These are phyloP conservation scores for Helotiales sp. DNA, from an alignment of 2,329 filamentous ascomycete genomes.

Conservation along the genomic window DNA sequence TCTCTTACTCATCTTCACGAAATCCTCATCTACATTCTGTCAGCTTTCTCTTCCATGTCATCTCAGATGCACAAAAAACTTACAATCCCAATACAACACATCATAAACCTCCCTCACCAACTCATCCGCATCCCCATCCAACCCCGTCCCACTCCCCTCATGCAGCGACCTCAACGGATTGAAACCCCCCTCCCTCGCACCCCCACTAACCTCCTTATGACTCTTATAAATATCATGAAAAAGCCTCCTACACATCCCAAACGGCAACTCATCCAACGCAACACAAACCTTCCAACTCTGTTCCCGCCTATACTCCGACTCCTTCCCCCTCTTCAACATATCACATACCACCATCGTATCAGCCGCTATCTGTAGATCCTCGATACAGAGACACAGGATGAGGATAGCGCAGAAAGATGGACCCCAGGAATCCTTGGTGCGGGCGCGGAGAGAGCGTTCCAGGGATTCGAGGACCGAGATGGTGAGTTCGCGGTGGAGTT, in stretches of 20 bases:
- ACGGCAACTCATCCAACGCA: conserved; percentile 23
- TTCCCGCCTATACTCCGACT: conserved; percentile 10
- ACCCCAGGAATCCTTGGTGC: conserved; percentile 27
- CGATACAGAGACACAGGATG: conserved; percentile 29
- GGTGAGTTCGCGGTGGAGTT: conserved; percentile 22
- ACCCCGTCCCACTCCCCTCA: conserved; percentile 1
- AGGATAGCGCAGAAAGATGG: conserved; percentile 26
- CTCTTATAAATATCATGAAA: conserved; percentile 30
- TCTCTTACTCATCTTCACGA: conserved; percentile 17
- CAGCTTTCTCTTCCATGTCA: background rate
- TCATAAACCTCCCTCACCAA: conserved; percentile 22
- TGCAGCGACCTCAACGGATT: conserved; percentile 22
- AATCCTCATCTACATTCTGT: conserved; percentile 13
- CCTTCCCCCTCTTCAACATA: conserved; percentile 14
- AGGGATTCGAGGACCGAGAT: conserved; percentile 22
- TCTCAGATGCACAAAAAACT: conserved; percentile 1
- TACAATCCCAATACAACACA: conserved; percentile 20
- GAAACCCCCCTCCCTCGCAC: conserved; percentile 20
- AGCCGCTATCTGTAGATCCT: conserved; percentile 23
- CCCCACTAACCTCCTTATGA: conserved; percentile 18
- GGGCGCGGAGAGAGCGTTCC: conserved; percentile 22
- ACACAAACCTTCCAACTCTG: conserved; percentile 21
- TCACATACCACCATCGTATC: conserved; percentile 26
- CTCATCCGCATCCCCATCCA: conserved; percentile 18
- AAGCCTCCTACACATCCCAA: conserved; percentile 21